phyloP scores from a whole-genome alignment of 2,329 filamentous ascomycete species.

The Fusarium humuli region DNA sequence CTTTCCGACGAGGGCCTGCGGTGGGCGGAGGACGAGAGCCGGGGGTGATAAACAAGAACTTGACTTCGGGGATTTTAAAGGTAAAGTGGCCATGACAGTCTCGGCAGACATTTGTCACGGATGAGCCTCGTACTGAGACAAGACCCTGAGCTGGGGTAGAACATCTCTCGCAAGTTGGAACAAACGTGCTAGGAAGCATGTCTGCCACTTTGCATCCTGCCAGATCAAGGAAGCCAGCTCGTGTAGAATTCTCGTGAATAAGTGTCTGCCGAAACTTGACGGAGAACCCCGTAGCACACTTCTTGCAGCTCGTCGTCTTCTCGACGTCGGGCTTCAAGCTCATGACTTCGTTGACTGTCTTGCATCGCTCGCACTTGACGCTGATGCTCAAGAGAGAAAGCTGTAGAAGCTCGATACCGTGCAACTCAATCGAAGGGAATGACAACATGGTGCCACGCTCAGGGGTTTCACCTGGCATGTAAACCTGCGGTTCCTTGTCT shows the following conservation, averaged over 20 bases:
- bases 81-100: slow-evolving; percentile 84
- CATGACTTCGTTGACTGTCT: slow-evolving; percentile 75
- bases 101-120: slow-evolving; percentile 78
- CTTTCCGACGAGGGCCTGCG: slow-evolving; percentile 57
- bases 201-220: slow-evolving; percentile 80
- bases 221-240: slow-evolving; percentile 82
- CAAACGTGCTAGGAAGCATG: slow-evolving; percentile 82
- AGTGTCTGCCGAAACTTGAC: slow-evolving; percentile 73
- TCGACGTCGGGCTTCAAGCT: slow-evolving; percentile 69
- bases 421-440: slow-evolving; percentile 81
- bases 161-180: slow-evolving; percentile 81
- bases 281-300: slow-evolving; percentile 66
- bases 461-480: slow-evolving; percentile 46
- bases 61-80: slow-evolving; percentile 81
- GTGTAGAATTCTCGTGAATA: slow-evolving; percentile 77
- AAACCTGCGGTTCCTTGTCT: slow-evolving; percentile 34
- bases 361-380: slow-evolving; percentile 84
- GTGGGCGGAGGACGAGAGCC: slow-evolving; percentile 58
- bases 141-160: slow-evolving; percentile 77
- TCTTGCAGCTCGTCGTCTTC: slow-evolving; percentile 67
- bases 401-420: slow-evolving; percentile 81
- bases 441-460: slow-evolving; percentile 82
- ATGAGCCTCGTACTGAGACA: slow-evolving; percentile 78
- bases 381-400: slow-evolving; percentile 74
- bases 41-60: slow-evolving; percentile 77